These are phyloP conservation scores for Syzygium oleosum DNA, from an alignment of 345 rosid genomes.

Conservation along the genomic window DNA sequence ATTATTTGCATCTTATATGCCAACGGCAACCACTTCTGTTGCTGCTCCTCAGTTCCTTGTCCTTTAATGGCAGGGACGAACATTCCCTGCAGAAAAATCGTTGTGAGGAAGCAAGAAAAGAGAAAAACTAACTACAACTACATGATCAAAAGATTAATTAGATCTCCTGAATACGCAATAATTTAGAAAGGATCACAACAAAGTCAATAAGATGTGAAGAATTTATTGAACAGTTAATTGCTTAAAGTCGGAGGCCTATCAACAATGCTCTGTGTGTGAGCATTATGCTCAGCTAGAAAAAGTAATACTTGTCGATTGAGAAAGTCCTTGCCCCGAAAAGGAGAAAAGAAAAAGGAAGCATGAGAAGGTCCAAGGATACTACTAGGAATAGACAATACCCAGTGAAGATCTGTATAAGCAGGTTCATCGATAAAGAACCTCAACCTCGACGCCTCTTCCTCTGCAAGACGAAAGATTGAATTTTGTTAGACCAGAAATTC, in stretches of 20 bases:
- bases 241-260: background rate
- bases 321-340: background rate
- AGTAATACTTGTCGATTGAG: background rate
- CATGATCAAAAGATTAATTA: background rate
- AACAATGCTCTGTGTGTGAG: background rate
- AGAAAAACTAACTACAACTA: background rate
- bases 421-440: constrained; percentile 81
- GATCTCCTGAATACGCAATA: background rate
- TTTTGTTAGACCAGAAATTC: background rate
- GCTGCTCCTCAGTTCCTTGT: constrained; percentile 96
- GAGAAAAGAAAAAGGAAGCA: background rate
- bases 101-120: background rate
- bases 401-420: constrained; percentile 86
- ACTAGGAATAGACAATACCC: constrained; percentile 36
- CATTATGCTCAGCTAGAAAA: background rate
- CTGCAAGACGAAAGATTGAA: constrained; percentile 24
- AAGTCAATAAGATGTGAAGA: background rate
- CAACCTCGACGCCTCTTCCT: constrained; percentile 68
- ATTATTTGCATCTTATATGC: constrained; percentile 94
- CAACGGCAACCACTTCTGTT: constrained; percentile 82
- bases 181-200: background rate
- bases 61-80: constrained; percentile 93
- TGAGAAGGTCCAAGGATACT: background rate
- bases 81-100: constrained; percentile 65
- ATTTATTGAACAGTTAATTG: background rate